Evolutionary conservation across 2,329 filamentous ascomycete species (phyloP), one percentile per base, ranked within the genome.

Genomic region (Pyrenophora graminea): DNA sequence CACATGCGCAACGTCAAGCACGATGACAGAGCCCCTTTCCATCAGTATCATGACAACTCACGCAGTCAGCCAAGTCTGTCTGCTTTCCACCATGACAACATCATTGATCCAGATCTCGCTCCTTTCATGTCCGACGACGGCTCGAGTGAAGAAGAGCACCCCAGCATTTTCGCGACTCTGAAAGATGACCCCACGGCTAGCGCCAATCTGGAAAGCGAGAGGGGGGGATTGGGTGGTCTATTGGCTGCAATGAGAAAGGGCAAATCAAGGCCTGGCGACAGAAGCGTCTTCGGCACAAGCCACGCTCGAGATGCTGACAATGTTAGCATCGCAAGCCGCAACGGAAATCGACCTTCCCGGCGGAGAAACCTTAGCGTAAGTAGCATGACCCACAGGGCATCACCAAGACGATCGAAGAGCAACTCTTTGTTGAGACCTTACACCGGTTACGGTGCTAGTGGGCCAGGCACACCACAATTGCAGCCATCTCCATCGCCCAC

Each of bases 11-110:
- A 88, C 45, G 84, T 92, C 61, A 94, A 89, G 68, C 78, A 85
- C 15, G 90, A 95, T 52, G 90, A 97, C 55, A 83, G 90, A 50
- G 93, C 90, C 0, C 94, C 94, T 0, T 97, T 97, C 61, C 90
- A 90, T 64, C 81, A 91, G 47, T 88, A 88, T 51, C 81, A 85
- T 9, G 85, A 95, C 45, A 87, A 91, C 51, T 76, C 81, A 40
- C 77, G 80, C 3, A 85, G 82, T 56, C 87, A 86, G 57, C 78
- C 84, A 6, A 85, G 85, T 36, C 81, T 96, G 31, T 88, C 92
- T 13, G 91, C 91, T n/a, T 97, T 99, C 63, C 94, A 99, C 70
- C 91, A 94, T 67, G 94, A 99, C 77, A 97, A 94, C 68, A 96
- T 99, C 62, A 97, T 99, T 62, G 94, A 99, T 69, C 94, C 94